Conservation (phyloP, 164 flowering plant genomes). For the Echeveria elegans region DNA sequence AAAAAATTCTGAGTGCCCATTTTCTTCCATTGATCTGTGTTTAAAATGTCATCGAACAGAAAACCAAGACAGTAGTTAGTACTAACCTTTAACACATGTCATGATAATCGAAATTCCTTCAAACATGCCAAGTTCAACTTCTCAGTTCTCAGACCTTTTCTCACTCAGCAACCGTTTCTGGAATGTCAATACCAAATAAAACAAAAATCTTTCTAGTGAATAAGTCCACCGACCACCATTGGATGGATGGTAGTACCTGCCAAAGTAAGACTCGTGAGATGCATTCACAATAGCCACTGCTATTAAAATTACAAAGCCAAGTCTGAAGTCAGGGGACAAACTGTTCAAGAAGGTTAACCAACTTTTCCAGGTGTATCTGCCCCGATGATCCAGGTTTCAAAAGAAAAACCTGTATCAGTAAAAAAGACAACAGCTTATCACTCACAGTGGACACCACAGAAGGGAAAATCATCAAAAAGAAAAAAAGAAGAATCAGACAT, state of each 20-base stretch:
- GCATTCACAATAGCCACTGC: not conserved
- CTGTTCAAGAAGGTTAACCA: slow-evolving; percentile 97
- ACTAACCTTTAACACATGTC: not conserved
- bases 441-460: not conserved
- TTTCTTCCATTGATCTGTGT: slow-evolving; percentile 37
- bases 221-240: slow-evolving; percentile 99
- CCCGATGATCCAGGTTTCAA: slow-evolving; percentile 72
- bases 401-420: slow-evolving; percentile 64
- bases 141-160: slow-evolving; percentile 78
- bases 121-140: not conserved
- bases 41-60: slow-evolving; percentile 11
- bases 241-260: slow-evolving; percentile 95
- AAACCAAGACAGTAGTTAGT: not conserved
- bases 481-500: not conserved
- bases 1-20: slow-evolving; percentile 22
- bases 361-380: slow-evolving; percentile 70
- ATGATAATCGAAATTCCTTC: not conserved
- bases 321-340: slow-evolving; percentile 35
- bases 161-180: slow-evolving; percentile 75
- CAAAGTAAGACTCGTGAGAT: slow-evolving; percentile 12
- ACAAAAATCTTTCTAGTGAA: slow-evolving; percentile 78
- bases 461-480: not conserved
- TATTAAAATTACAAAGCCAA: not conserved
- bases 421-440: not conserved
- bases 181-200: slow-evolving; percentile 61